These are phyloP conservation scores for Pestalotiopsis sp. DNA, from an alignment of 2,329 filamentous ascomycete species.

Conservation along the genomic window DNA sequence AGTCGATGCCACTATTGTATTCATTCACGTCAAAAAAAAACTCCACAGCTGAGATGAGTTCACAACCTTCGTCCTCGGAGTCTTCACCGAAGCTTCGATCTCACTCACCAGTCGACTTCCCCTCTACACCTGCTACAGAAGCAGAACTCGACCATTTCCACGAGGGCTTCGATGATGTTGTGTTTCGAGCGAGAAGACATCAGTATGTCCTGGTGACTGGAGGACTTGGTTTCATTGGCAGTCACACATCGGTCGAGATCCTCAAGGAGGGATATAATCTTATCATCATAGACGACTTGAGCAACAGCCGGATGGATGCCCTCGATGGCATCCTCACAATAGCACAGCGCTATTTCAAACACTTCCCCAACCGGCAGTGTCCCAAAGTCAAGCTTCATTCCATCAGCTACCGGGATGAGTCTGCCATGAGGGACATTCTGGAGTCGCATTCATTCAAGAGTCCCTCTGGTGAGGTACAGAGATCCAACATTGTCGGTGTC, in stretches of 20 bases:
- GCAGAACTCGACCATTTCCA: neutral
- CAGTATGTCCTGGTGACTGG: constrained; percentile 48
- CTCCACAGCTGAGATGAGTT: neutral
- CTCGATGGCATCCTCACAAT: constrained; percentile 4
- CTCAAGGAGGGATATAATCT: constrained; percentile 57
- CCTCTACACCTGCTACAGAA: neutral
- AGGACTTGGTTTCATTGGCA: constrained; percentile 58
- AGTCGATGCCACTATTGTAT: neutral
- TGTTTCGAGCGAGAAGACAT: neutral
- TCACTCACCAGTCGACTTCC: neutral
- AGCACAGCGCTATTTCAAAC: neutral
- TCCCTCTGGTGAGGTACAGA: constrained; percentile 26
- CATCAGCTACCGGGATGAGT: constrained; percentile 28
- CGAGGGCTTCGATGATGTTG: neutral
- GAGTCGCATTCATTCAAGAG: constrained; percentile 12
- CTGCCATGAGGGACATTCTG: constrained; percentile 32
- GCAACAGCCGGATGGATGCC: constrained; percentile 35
- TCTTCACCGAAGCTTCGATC: constrained; percentile 1
- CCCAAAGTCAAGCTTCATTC: neutral
- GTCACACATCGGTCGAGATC: constrained; percentile 56
- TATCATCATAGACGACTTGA: constrained; percentile 47
- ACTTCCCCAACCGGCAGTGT: neutral
- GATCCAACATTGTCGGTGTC: constrained; percentile 56
- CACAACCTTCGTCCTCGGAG: neutral
- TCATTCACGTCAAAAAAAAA: neutral